Conservation (phyloP, 2,329 filamentous ascomycete species). For the Raffaelea albimanens region DNA sequence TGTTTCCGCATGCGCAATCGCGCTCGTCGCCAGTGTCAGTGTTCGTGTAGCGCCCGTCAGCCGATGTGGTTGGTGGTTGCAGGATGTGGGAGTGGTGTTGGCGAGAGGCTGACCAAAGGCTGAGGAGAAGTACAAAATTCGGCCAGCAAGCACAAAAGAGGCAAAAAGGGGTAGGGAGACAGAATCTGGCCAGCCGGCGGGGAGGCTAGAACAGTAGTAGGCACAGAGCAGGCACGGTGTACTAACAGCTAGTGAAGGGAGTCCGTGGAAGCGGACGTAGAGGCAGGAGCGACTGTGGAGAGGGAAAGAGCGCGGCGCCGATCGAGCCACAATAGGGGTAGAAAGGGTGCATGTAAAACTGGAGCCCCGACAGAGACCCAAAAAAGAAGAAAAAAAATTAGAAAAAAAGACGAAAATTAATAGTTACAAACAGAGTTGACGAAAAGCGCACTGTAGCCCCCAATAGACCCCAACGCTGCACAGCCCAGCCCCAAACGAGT, state of each 20-base stretch:
- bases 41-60: no score
- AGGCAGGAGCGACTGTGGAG: constrained; percentile 5
- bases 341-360: no score
- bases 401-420: not conserved
- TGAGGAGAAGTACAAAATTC: not conserved
- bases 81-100: not conserved
- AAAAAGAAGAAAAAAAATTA: constrained; percentile 4
- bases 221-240: not conserved
- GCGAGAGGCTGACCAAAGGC: not conserved
- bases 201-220: not conserved
- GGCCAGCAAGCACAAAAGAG: not conserved
- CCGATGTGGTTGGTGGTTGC: no score
- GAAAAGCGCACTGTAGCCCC: no score
- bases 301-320: constrained; percentile 3
- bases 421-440: no score
- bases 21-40: no score
- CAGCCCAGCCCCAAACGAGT: no score
- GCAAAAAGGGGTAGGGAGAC: not conserved
- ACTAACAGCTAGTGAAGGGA: constrained; percentile 1
- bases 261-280: not conserved
- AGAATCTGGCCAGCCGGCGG: not conserved
- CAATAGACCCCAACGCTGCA: no score
- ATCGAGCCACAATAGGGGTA: constrained; percentile 10
- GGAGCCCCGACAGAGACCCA: no score
- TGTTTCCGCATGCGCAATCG: no score